These are phyloP conservation scores for Fusarium sp. DNA, from an alignment of 2,329 filamentous ascomycete genomes.

Conservation along the genomic window DNA sequence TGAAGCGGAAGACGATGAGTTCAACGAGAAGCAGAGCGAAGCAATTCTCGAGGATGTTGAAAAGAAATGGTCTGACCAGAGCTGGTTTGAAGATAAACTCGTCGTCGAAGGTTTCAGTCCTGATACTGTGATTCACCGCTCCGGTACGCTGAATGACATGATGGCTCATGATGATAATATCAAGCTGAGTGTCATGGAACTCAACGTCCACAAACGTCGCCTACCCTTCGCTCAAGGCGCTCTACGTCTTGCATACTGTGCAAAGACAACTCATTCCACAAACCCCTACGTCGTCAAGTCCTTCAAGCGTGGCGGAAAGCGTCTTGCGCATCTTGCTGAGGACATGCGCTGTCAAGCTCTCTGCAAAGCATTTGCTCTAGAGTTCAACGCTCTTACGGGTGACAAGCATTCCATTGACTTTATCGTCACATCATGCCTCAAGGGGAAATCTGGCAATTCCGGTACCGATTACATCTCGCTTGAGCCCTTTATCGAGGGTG, in stretches of 20 bases:
- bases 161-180: constrained; percentile 52
- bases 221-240: constrained; percentile 48
- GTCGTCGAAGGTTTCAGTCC: constrained; percentile 44
- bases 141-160: constrained; percentile 51
- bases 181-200: constrained; percentile 48
- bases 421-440: constrained; percentile 50
- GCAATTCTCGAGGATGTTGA: background rate
- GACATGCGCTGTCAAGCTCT: constrained; percentile 55
- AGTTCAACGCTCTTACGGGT: constrained; percentile 52
- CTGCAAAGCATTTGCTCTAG: constrained; percentile 55
- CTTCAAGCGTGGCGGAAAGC: constrained; percentile 38
- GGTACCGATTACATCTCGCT: constrained; percentile 46
- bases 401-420: constrained; percentile 46
- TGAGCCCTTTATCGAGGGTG: constrained; percentile 52
- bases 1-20: constrained; percentile 18
- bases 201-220: constrained; percentile 49
- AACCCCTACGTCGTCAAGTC: constrained; percentile 52
- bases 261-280: constrained; percentile 42
- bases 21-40: background rate
- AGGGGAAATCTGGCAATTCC: constrained; percentile 21
- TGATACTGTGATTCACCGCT: constrained; percentile 43
- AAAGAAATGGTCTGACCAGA: background rate
- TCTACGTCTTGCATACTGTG: constrained; percentile 52
- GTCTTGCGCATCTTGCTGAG: constrained; percentile 49
- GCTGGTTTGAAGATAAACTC: constrained; percentile 15